Evolutionary conservation across 495 filamentous ascomycete species (phyloP).

Genomic region (Xylaria castorea): DNA sequence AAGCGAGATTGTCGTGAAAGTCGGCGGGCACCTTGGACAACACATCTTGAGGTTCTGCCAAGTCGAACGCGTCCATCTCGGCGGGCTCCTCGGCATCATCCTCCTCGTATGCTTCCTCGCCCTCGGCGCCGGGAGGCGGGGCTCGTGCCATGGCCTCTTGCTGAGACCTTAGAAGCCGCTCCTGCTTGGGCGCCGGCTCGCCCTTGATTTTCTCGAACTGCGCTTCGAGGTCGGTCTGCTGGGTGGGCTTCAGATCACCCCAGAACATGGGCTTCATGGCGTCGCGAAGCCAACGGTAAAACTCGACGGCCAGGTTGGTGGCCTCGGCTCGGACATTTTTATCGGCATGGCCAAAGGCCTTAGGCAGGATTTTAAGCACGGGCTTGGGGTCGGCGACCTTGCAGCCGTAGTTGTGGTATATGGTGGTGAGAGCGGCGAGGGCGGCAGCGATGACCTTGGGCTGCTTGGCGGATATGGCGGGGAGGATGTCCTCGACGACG

Average conservation of each 20-base stretch:
- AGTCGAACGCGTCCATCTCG: constrained; percentile 83
- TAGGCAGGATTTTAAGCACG: constrained; percentile 87
- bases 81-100: constrained; percentile 71
- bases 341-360: constrained; percentile 94
- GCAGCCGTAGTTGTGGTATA: constrained; percentile 93
- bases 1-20: constrained; percentile 80
- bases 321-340: constrained; percentile 98
- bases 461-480: constrained; percentile 85
- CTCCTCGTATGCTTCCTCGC: constrained; percentile 63
- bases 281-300: constrained; percentile 96
- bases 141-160: constrained; percentile 80
- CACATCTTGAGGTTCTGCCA: constrained; percentile 90
- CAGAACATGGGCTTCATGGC: constrained; percentile 99
- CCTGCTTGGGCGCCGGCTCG: constrained; percentile 86
- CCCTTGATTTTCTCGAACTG: constrained; percentile 92
- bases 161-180: constrained; percentile 85
- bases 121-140: constrained; percentile 62
- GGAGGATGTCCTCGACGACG: constrained; percentile 88
- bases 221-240: constrained; percentile 92
- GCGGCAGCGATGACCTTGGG: constrained; percentile 92
- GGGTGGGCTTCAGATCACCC: constrained; percentile 92
- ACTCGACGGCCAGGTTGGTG: constrained; percentile 87
- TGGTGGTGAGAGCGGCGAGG: constrained; percentile 76
- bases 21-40: constrained; percentile 81
- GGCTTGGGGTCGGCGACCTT: constrained; percentile 97